These are phyloP conservation scores for Dalbergia cultrata DNA, from an alignment of 306 rosid species.

Conservation along the genomic window DNA sequence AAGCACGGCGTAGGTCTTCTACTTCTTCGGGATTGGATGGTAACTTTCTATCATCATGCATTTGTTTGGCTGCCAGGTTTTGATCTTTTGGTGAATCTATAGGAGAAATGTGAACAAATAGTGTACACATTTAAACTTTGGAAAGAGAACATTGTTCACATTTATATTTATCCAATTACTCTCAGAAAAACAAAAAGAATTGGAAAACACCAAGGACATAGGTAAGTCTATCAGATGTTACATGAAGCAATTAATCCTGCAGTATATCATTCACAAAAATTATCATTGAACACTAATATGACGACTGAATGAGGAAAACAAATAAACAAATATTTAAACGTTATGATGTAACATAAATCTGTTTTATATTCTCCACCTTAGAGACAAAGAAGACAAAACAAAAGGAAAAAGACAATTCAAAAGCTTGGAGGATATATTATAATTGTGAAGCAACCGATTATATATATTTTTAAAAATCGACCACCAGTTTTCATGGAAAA, in stretches of 20 bases:
- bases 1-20: slow-evolving; percentile 85
- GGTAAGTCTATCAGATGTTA: not conserved
- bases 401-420: not conserved
- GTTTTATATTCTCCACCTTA: slow-evolving; percentile 18
- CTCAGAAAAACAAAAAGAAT: not conserved
- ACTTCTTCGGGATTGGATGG: slow-evolving; percentile 97
- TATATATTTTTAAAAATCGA: slow-evolving; percentile 39
- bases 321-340: not conserved
- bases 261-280: not conserved
- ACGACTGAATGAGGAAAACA: not conserved
- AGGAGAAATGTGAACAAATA: slow-evolving; percentile 44
- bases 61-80: slow-evolving; percentile 52
- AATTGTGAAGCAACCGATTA: slow-evolving; percentile 44
- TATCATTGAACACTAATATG: not conserved
- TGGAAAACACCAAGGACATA: too few relatives aligned
- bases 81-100: slow-evolving; percentile 70
- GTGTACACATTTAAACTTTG: slow-evolving; percentile 12
- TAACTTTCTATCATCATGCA: slow-evolving; percentile 66
- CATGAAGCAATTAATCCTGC: not conserved
- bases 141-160: not conserved
- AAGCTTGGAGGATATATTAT: slow-evolving; percentile 46
- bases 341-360: not conserved
- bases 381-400: slow-evolving; percentile 1
- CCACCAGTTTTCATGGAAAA: slow-evolving; percentile 29
- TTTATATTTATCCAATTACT: not conserved